A percentile compares a stretch with the other conserved stretches of the same genome.
phyloP scores from a whole-genome alignment of 2,329 filamentous ascomycete genomes.

The Knufia fluminis region DNA sequence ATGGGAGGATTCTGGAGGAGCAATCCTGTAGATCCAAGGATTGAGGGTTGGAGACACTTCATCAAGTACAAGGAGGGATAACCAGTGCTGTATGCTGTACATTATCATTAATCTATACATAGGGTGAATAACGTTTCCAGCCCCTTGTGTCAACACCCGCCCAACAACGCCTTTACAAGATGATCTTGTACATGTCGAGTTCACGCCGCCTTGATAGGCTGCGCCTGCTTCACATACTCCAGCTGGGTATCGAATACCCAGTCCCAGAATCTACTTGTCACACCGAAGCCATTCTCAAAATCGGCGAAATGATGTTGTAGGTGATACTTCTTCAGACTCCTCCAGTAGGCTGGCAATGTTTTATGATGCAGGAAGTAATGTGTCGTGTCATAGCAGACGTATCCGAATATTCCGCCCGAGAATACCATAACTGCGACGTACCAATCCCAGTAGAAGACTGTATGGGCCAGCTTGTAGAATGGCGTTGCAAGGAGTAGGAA shows the following conservation, averaged over 20 bases:
- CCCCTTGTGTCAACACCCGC: background rate
- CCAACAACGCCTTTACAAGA: too few species aligned
- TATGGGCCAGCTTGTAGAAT: conserved; percentile 85
- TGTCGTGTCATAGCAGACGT: conserved; percentile 91
- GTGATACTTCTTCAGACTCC: conserved; percentile 92
- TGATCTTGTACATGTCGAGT: background rate
- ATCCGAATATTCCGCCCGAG: conserved; percentile 88
- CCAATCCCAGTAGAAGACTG: conserved; percentile 78
- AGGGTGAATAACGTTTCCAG: background rate
- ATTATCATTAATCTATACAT: too few species aligned
- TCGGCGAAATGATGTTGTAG: conserved; percentile 96
- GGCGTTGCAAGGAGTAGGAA: conserved; percentile 76
- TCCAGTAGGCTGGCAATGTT: conserved; percentile 85
- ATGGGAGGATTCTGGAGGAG: too few species aligned
- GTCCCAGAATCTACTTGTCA: conserved; percentile 96
- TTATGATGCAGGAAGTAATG: conserved; percentile 98
- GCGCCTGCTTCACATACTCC: conserved; percentile 30
- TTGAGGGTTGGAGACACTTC: too few species aligned
- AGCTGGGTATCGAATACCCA: conserved; percentile 83
- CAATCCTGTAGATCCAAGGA: too few species aligned
- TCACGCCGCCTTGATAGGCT: conserved; percentile 23
- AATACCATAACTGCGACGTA: conserved; percentile 67
- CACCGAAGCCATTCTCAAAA: conserved; percentile 94
- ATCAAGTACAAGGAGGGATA: too few species aligned
- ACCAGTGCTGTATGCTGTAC: background rate